Evolutionary conservation across 306 rosid species (phyloP).

Genomic region (Myrica gale): DNA sequence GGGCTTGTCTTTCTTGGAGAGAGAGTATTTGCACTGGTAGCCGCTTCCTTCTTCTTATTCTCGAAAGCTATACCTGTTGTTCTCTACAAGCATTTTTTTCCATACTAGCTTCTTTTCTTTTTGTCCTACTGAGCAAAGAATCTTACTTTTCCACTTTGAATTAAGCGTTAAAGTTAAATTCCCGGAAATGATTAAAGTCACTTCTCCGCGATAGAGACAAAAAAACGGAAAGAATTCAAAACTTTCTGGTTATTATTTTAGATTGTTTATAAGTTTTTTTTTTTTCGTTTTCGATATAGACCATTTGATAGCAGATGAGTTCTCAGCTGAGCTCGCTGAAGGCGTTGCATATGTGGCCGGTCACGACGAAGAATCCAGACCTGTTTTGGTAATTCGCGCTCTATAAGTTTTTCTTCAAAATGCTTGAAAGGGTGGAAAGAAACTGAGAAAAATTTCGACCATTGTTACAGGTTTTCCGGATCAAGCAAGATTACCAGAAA

Average conservation of each 20-base stretch:
- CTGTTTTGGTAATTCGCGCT: constrained; percentile 59
- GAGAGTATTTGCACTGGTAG: constrained; percentile 73
- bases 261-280: not conserved
- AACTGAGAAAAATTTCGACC: not conserved
- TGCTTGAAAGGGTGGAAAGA: not conserved
- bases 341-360: constrained; percentile 92
- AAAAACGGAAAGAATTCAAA: not conserved
- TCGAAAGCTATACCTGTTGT: constrained; percentile 23
- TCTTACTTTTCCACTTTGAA: constrained; percentile 65
- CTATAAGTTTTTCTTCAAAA: not conserved
- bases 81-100: constrained; percentile 21
- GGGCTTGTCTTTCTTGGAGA: constrained; percentile 97
- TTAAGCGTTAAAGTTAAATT: constrained; percentile 46
- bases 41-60: constrained; percentile 14
- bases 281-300: constrained; percentile 39
- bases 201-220: not conserved
- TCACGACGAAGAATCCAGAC: constrained; percentile 87
- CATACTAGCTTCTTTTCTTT: constrained; percentile 28
- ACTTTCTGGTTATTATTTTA: not conserved
- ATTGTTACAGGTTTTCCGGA: constrained; percentile 66
- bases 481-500: constrained; percentile 91
- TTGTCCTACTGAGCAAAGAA: constrained; percentile 45
- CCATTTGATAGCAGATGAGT: constrained; percentile 87
- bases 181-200: constrained; percentile 50
- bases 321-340: constrained; percentile 91